Conservation (phyloP, 805 yeast genomes). For the Nematodospora valgi region DNA sequence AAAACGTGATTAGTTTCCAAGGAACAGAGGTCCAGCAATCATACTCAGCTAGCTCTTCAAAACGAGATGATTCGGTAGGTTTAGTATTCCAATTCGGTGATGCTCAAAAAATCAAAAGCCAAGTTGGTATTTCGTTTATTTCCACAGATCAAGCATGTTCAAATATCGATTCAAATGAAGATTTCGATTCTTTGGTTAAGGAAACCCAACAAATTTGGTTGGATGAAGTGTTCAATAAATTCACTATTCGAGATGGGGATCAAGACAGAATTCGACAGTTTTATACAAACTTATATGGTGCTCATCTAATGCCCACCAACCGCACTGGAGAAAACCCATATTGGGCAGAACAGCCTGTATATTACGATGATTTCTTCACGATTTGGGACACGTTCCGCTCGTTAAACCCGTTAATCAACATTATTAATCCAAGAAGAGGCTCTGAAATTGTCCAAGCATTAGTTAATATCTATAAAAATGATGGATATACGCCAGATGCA, state of each 20-base stretch:
- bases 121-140: conserved; percentile 28
- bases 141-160: conserved; percentile 25
- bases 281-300: conserved; percentile 26
- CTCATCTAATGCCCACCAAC: conserved; percentile 28
- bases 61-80: conserved; percentile 18
- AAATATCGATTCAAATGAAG: conserved; percentile 18
- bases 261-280: conserved; percentile 12
- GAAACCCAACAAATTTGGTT: conserved; percentile 18
- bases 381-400: conserved; percentile 38
- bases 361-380: conserved; percentile 36
- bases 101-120: conserved; percentile 9
- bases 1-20: conserved; percentile 12
- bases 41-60: conserved; percentile 5
- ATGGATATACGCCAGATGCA: conserved; percentile 36
- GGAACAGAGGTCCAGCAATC: neutral
- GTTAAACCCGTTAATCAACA: conserved; percentile 27
- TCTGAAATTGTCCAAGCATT: conserved; percentile 26
- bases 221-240: conserved; percentile 21
- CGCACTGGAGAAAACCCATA: conserved; percentile 29
- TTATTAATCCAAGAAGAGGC: conserved; percentile 23
- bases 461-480: conserved; percentile 25
- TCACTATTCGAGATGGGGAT: conserved; percentile 14
- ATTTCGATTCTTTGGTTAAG: conserved; percentile 13
- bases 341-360: conserved; percentile 17
- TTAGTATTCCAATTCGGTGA: conserved; percentile 20